Conservation (phyloP, 1,284 basidiomycete genomes). For the Retiboletus flavoniger region DNA sequence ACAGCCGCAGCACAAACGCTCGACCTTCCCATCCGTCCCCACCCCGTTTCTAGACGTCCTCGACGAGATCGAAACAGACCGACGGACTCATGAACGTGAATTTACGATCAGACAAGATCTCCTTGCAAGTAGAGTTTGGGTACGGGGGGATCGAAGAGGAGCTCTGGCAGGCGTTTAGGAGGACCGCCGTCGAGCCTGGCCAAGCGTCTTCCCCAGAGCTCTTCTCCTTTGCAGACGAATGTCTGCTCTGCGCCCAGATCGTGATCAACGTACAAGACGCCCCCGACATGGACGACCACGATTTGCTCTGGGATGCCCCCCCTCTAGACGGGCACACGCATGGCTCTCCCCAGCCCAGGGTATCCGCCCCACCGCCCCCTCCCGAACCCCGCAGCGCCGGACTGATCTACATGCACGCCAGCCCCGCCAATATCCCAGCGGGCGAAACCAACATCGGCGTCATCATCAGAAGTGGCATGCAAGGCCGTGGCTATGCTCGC, state of each 20-base stretch:
- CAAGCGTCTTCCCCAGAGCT: constrained; percentile 27
- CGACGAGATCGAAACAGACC: not conserved
- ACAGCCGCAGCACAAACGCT: constrained; percentile 17
- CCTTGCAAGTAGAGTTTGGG: constrained; percentile 4
- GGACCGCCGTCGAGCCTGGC: constrained; percentile 28
- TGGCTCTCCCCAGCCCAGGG: not conserved
- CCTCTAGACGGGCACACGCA: not conserved
- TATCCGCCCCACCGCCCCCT: not conserved
- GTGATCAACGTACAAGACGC: not conserved
- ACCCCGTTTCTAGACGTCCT: not conserved
- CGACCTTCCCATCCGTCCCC: not conserved
- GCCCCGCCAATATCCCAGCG: constrained; percentile 28
- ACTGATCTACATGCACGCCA: constrained; percentile 44
- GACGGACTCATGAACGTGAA: constrained; percentile 10
- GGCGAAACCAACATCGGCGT: constrained; percentile 55
- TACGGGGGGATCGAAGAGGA: not conserved
- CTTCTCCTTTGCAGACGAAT: constrained; percentile 29
- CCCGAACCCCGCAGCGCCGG: constrained; percentile 29
- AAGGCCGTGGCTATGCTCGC: constrained; percentile 43
- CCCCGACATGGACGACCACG: not conserved
- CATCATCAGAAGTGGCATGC: constrained; percentile 39
- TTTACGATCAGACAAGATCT: constrained; percentile 16
- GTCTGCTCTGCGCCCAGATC: constrained; percentile 29
- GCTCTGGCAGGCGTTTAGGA: constrained; percentile 27
- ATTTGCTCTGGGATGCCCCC: not conserved